Conservation (phyloP, 345 rosid genomes). For the Raphanus raphanistrum region DNA sequence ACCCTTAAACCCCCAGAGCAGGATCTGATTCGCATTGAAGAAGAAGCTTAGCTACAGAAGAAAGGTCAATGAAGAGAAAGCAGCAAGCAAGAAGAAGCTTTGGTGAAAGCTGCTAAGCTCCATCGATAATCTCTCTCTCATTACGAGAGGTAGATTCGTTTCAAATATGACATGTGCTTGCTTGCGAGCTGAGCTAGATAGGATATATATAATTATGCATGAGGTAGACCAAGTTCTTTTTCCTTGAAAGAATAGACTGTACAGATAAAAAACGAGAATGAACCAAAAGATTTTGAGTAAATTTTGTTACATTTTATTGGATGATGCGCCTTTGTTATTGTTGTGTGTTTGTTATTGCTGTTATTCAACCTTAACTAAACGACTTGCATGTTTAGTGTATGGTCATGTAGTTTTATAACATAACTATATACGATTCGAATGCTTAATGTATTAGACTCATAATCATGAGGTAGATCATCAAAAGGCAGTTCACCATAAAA, state of each 20-base stretch:
- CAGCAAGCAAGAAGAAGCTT: conserved; percentile 19
- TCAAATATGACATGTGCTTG: conserved; percentile 9
- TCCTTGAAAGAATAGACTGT: not conserved
- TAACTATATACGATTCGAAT: not conserved
- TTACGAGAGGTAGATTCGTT: conserved; percentile 5
- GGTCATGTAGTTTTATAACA: too few species aligned
- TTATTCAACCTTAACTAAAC: too few species aligned
- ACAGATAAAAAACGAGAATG: not conserved
- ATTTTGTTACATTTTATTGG: not conserved
- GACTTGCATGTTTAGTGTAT: too few species aligned
- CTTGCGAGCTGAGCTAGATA: conserved; percentile 13
- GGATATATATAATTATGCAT: not conserved
- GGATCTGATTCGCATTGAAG: not conserved
- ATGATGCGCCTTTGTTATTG: not conserved
- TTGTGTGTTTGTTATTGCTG: not conserved
- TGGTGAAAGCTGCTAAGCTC: not conserved
- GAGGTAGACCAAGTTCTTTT: not conserved
- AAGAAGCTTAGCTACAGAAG: conserved; percentile 30
- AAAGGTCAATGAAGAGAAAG: conserved; percentile 20
- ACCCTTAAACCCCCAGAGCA: not conserved
- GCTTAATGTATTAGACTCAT: not conserved
- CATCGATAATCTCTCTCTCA: not conserved
- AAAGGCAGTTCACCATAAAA: not conserved
- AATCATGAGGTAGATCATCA: not conserved
- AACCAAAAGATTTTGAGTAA: not conserved